Conservation (phyloP, 371 early-diverging fungal genomes). For the Zancudomyces culisetae region DNA sequence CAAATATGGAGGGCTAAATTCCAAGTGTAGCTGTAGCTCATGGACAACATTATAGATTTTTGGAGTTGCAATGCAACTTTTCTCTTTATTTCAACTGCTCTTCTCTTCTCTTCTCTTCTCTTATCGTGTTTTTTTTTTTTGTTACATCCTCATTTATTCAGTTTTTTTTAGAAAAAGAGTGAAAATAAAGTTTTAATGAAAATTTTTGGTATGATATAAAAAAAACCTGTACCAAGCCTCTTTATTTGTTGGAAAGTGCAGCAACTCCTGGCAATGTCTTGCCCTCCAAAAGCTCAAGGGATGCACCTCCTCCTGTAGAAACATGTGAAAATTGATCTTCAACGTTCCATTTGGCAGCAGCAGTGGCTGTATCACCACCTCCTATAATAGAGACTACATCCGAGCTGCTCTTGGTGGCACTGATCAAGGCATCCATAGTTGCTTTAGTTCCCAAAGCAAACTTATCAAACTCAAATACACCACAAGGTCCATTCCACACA, state of each 20-base stretch:
- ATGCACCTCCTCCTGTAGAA: conserved; percentile 96
- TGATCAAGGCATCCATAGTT: conserved; percentile 65
- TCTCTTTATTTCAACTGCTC: no score
- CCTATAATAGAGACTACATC: conserved; percentile 54
- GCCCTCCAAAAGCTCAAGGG: conserved; percentile 90
- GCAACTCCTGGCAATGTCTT: conserved; percentile 77
- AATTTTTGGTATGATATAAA: not conserved
- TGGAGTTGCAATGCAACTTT: no score
- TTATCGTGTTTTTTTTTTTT: no score
- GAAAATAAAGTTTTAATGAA: not conserved
- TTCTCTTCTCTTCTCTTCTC: no score
- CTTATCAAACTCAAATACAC: conserved; percentile 93
- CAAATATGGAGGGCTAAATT: conserved; percentile 20
- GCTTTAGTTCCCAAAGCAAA: conserved; percentile 80
- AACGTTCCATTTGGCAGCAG: conserved; percentile 72
- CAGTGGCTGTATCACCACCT: conserved; percentile 98
- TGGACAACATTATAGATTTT: conserved; percentile 13
- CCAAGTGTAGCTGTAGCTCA: conserved; percentile 39
- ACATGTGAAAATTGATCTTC: conserved; percentile 85
- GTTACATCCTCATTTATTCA: no score
- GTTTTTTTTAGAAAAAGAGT: no score
- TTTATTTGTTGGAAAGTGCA: conserved; percentile 50
- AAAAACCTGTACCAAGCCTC: no score
- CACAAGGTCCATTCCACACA: conserved; percentile 98
- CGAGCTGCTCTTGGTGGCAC: conserved; percentile 52